Percentiles rank a stretch among this genome's conserved stretches.
phyloP scores from a whole-genome alignment of 164 flowering plant genomes.

The Platanus orientalis region DNA sequence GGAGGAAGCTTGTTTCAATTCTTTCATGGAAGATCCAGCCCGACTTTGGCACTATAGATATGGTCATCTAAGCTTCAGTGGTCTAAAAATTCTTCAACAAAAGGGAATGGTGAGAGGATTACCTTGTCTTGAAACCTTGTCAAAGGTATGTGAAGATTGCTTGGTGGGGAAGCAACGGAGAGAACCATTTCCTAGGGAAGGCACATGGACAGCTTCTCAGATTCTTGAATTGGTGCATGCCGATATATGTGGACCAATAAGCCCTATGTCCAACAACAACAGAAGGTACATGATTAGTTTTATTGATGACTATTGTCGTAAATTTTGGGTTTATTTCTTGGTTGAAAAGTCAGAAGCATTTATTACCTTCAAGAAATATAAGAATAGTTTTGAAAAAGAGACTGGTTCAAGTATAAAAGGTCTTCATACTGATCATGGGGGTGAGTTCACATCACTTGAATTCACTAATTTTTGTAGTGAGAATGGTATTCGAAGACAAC shows the following conservation, averaged over 20 bases:
- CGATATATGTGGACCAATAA: neutral
- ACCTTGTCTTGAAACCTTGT: neutral
- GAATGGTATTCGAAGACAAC: too few species aligned
- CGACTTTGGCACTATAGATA: conserved; percentile 5
- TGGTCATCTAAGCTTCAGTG: conserved; percentile 3
- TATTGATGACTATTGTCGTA: neutral
- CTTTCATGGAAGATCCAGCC: neutral
- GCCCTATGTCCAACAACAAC: neutral
- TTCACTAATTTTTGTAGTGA: too few species aligned
- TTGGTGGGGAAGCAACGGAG: conserved; percentile 2
- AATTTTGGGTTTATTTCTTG: conserved; percentile 8
- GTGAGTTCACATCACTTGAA: too few species aligned
- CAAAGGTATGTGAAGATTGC: neutral
- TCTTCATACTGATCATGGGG: neutral
- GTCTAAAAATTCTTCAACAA: neutral
- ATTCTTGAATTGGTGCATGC: neutral
- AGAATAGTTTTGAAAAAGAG: neutral
- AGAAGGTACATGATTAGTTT: conserved; percentile 6
- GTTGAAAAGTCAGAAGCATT: conserved; percentile 9
- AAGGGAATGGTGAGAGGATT: conserved; percentile 12
- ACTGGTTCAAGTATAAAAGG: neutral
- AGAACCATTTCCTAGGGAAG: conserved; percentile 7
- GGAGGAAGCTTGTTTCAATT: neutral
- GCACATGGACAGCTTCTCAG: neutral
- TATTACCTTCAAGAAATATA: neutral